Evolutionary conservation across 768 basidiomycete species (phyloP).

Genomic region (Megacollybia marginata): DNA sequence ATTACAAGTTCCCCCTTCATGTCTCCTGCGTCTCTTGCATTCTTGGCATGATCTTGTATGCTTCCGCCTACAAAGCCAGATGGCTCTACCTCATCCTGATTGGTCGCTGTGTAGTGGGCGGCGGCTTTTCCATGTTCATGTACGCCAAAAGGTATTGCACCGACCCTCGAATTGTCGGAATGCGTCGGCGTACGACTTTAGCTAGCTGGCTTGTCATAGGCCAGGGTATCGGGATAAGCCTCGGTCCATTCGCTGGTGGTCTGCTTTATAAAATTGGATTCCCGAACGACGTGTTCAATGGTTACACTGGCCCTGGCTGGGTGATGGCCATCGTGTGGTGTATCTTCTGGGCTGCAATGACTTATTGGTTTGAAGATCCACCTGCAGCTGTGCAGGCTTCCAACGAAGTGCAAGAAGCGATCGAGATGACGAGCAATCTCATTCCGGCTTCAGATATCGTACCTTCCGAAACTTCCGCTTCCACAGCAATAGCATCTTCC

Average conservation of each 20-base stretch:
- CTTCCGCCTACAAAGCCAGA: slow-evolving; percentile 48
- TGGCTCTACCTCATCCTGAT: slow-evolving; percentile 66
- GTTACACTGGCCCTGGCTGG: slow-evolving; percentile 63
- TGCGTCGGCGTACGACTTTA: slow-evolving; percentile 54
- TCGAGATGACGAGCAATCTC: background rate
- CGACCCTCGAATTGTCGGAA: slow-evolving; percentile 63
- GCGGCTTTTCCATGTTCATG: slow-evolving; percentile 60
- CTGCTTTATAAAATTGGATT: slow-evolving; percentile 57
- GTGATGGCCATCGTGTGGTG: slow-evolving; percentile 49
- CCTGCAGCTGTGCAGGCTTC: slow-evolving; percentile 3
- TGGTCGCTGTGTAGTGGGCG: slow-evolving; percentile 56
- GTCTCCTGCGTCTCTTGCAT: slow-evolving; percentile 46
- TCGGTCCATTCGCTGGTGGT: slow-evolving; percentile 60
- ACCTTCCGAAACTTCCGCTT: background rate
- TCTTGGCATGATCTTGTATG: slow-evolving; percentile 54
- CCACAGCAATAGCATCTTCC: background rate
- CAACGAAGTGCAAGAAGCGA: background rate
- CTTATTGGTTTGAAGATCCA: slow-evolving; percentile 33
- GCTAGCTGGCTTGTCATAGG: slow-evolving; percentile 58
- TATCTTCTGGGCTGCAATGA: slow-evolving; percentile 37
- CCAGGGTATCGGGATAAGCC: slow-evolving; percentile 53
- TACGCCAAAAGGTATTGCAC: slow-evolving; percentile 63
- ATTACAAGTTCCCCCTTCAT: slow-evolving; percentile 46
- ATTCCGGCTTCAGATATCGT: background rate
- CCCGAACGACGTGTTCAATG: slow-evolving; percentile 50